A percentile compares a stretch with the other conserved stretches of the same genome.
phyloP scores from a whole-genome alignment of 352 stramenopile species.

The Globisporangium middletonii region DNA sequence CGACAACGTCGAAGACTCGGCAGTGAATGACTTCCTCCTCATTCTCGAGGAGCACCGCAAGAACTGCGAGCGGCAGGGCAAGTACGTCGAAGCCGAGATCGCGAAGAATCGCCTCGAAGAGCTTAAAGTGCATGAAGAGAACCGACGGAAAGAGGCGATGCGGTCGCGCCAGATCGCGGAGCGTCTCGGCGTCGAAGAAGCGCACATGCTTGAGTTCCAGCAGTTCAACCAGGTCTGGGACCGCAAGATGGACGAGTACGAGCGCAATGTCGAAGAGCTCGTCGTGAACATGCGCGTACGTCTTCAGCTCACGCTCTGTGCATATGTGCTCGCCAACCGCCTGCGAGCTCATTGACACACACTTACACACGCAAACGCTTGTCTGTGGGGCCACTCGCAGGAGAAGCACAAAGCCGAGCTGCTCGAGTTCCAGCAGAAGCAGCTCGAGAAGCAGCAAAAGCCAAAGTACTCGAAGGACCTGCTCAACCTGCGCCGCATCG shows the following conservation, averaged over 20 bases:
- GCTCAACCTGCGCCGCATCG: slow-evolving; percentile 90
- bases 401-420: slow-evolving; percentile 85
- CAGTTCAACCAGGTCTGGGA: slow-evolving; percentile 97
- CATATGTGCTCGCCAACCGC: background rate
- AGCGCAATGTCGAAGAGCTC: slow-evolving; percentile 88
- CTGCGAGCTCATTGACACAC: no score
- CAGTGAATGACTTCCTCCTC: slow-evolving; percentile 81
- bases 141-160: slow-evolving; percentile 93
- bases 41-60: slow-evolving; percentile 95
- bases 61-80: slow-evolving; percentile 96
- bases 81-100: slow-evolving; percentile 97
- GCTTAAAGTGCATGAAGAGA: slow-evolving; percentile 95
- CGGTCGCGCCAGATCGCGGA: slow-evolving; percentile 93
- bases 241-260: slow-evolving; percentile 94
- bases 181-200: slow-evolving; percentile 92
- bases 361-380: no score
- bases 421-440: slow-evolving; percentile 90
- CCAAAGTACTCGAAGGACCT: slow-evolving; percentile 94
- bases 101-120: slow-evolving; percentile 95
- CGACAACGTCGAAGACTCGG: slow-evolving; percentile 69
- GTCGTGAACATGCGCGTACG: slow-evolving; percentile 86
- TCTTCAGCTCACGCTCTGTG: no score
- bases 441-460: slow-evolving; percentile 89
- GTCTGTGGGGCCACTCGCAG: slow-evolving; percentile 3
- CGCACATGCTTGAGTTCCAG: slow-evolving; percentile 98